phyloP scores from a whole-genome alignment of 768 basidiomycete genomes.

The Boletus rex-veris region DNA sequence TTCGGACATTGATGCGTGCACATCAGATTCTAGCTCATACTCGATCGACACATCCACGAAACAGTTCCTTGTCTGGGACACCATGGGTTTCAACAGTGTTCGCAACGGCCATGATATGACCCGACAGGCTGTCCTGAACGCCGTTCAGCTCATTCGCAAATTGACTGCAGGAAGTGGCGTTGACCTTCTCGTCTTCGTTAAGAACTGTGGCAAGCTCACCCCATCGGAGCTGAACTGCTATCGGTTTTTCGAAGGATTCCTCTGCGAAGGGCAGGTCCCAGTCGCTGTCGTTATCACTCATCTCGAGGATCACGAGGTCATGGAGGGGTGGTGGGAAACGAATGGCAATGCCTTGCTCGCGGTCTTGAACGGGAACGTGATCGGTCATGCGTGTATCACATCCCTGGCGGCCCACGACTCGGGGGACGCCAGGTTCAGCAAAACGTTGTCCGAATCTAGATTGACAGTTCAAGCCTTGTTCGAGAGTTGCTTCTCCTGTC shows the following conservation, averaged over 20 bases:
- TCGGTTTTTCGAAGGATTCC: constrained; percentile 27
- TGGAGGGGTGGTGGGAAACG: constrained; percentile 24
- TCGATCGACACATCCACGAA: not conserved
- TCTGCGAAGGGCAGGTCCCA: constrained; percentile 33
- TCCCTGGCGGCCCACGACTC: not conserved
- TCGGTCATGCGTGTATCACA: constrained; percentile 21
- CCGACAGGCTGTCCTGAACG: constrained; percentile 3
- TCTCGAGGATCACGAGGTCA: constrained; percentile 22
- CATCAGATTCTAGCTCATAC: not conserved
- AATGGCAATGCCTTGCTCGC: constrained; percentile 1
- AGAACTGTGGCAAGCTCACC: constrained; percentile 26
- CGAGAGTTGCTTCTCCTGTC: not conserved
- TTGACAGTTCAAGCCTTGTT: constrained; percentile 1
- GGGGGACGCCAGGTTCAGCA: not conserved
- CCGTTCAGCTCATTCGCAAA: constrained; percentile 21
- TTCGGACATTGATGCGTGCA: not conserved
- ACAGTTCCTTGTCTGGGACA: constrained; percentile 5
- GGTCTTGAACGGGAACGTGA: not conserved
- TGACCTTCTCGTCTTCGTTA: constrained; percentile 34
- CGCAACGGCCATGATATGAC: not conserved
- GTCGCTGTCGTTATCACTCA: constrained; percentile 33
- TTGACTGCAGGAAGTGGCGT: constrained; percentile 17
- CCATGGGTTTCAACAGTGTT: not conserved
- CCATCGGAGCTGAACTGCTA: constrained; percentile 25
- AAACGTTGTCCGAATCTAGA: not conserved